Base-by-base conservation (phyloP, 257 asterid species). In the Gentiana macrophylla region DNA sequence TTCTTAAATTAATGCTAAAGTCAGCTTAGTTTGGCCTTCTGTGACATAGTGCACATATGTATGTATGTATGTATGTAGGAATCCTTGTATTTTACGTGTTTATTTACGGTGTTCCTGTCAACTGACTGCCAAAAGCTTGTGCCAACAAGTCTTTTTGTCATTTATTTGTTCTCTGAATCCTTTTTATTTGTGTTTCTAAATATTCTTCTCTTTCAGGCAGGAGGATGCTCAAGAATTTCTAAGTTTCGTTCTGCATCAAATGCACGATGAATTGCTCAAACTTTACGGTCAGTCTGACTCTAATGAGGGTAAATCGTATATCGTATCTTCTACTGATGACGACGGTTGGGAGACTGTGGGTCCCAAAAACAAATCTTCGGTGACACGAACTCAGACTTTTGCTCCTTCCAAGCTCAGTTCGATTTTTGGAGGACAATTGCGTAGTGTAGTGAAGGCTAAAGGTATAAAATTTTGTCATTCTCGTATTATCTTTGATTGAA, bases 291-390 rank as follows among this genome's bases (percentile, higher is more conserved):
- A 67, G 38, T 70, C 86, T 55, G 60, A 56, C 67, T 57, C 66
- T 69, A 76, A 65, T 52, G 96, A 87, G 44, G 72, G 66, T 57
- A 90, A 73, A 47, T 70, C 78, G 35, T 73, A 81, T 66, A 49
- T 91, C 74, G 81, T 80, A 57, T 84, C 94, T 52, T 71, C 79
- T 41, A 74, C 81, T 54, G 98, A 86, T 67, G 98, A 83, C 61
- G 98, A 91, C 35, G 98, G 72, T 69, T 91, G 98, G 98, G 98
- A 84, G 72, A 91, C 96, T 60, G 95, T 91, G 60, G 98, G 96
- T 57, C 98, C 86, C 46, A 91, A 84, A 80, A 91, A 91, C 82
- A 91, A 82, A 69, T 91, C 98, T 70, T 91, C 96, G 32, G 89
- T 91, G 65, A 91, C 95, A 35, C 82, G 96, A 70, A 84, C 87